Evolutionary conservation across 805 yeast genomes (phyloP).

Genomic region (Cyberlindnera lachancei): DNA sequence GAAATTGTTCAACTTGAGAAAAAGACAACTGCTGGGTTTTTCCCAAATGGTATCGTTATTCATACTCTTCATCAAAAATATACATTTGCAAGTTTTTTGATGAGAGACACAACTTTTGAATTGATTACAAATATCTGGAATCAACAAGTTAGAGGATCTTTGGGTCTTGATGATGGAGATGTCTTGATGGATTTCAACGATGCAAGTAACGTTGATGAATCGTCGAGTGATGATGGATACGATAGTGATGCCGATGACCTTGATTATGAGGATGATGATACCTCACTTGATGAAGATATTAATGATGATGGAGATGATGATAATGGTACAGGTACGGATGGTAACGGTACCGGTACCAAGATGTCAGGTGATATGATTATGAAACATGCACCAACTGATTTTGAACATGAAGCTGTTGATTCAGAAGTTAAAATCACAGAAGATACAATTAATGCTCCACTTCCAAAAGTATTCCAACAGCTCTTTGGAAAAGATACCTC

Average conservation of each 20-base stretch:
- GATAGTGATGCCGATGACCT: constrained; percentile 1
- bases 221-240: neutral
- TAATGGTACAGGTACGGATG: constrained; percentile 9
- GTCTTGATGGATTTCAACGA: constrained; percentile 10
- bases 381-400: constrained; percentile 41
- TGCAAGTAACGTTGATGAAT: constrained; percentile 1
- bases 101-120: constrained; percentile 54
- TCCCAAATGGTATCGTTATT: constrained; percentile 72
- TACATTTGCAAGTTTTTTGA: constrained; percentile 77
- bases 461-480: constrained; percentile 52
- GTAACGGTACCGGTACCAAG: constrained; percentile 4
- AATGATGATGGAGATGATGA: constrained; percentile 9
- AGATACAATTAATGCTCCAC: constrained; percentile 49
- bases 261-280: constrained; percentile 5
- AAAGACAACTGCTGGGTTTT: constrained; percentile 76
- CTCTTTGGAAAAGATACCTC: constrained; percentile 55
- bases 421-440: constrained; percentile 52
- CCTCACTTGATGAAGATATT: constrained; percentile 5
- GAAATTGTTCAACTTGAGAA: constrained; percentile 75
- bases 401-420: constrained; percentile 34
- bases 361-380: constrained; percentile 2
- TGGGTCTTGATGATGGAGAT: constrained; percentile 9
- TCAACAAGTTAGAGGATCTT: constrained; percentile 26
- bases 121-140: constrained; percentile 59
- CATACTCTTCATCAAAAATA: constrained; percentile 45